A percentile compares a stretch with the other conserved stretches of the same genome.
Conservation (phyloP, 2,329 filamentous ascomycete genomes). For the Penicillium sp. region DNA sequence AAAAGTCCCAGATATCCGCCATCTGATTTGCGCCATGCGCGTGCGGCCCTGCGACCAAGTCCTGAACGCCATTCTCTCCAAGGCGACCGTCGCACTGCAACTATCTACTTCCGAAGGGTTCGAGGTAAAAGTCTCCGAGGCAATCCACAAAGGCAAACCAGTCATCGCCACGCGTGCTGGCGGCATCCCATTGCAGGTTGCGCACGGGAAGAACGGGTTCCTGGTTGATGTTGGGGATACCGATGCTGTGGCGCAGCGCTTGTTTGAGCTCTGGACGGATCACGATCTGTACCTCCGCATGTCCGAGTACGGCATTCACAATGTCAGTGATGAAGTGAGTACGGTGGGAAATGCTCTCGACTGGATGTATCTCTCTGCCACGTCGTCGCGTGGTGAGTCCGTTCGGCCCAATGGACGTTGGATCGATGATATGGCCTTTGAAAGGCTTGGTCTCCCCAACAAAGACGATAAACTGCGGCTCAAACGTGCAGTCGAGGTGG, state of each 20-base stretch:
- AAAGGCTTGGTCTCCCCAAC: conserved; percentile 62
- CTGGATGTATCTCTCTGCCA: conserved; percentile 75
- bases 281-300: conserved; percentile 63
- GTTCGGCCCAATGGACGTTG: conserved; percentile 62
- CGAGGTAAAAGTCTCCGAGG: conserved; percentile 83
- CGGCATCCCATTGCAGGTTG: conserved; percentile 77
- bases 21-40: conserved; percentile 71
- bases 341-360: conserved; percentile 74
- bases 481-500: conserved; percentile 33
- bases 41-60: conserved; percentile 76
- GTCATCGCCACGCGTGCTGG: conserved; percentile 72
- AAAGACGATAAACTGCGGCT: conserved; percentile 59
- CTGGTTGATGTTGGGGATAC: conserved; percentile 70
- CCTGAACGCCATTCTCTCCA: conserved; percentile 71
- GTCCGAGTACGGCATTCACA: conserved; percentile 60
- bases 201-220: conserved; percentile 69
- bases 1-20: conserved; percentile 59
- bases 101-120: conserved; percentile 80
- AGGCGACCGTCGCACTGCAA: conserved; percentile 71
- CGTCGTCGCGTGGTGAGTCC: conserved; percentile 57
- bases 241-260: conserved; percentile 64
- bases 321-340: conserved; percentile 77
- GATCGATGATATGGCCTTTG: conserved; percentile 72
- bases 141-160: conserved; percentile 74
- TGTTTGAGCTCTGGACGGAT: conserved; percentile 66